Evolutionary conservation across 257 asterid genomes (phyloP).

Genomic region (Solanum virginianum): DNA sequence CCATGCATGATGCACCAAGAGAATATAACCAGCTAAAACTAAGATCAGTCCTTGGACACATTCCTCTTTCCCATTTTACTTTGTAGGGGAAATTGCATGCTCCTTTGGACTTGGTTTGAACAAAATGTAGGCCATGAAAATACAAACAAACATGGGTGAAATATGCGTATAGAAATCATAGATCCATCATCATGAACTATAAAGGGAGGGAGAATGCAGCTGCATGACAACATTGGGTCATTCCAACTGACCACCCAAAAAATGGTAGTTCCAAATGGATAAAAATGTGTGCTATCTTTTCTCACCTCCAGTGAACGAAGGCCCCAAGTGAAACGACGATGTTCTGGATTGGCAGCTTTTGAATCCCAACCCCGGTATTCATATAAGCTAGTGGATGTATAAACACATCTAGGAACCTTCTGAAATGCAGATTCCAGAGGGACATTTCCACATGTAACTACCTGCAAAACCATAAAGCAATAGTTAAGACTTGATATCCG

Average conservation of each 20-base stretch:
- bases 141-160: no score
- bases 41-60: neutral
- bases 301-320: constrained; percentile 61
- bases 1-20: neutral
- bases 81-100: neutral
- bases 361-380: constrained; percentile 85
- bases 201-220: neutral
- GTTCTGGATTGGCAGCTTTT: constrained; percentile 60
- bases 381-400: constrained; percentile 60
- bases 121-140: neutral
- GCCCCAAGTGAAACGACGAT: constrained; percentile 76
- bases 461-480: constrained; percentile 27
- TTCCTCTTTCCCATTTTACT: neutral
- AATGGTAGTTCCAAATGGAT: neutral
- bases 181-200: neutral
- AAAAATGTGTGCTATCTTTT: neutral
- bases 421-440: constrained; percentile 83
- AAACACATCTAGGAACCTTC: constrained; percentile 75
- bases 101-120: neutral
- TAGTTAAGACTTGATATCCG: neutral
- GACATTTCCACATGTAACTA: constrained; percentile 84
- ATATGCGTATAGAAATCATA: neutral
- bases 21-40: neutral
- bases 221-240: neutral
- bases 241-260: neutral